Conservation (phyloP, 2,329 filamentous ascomycete genomes). For the Fusarium algeriense region DNA sequence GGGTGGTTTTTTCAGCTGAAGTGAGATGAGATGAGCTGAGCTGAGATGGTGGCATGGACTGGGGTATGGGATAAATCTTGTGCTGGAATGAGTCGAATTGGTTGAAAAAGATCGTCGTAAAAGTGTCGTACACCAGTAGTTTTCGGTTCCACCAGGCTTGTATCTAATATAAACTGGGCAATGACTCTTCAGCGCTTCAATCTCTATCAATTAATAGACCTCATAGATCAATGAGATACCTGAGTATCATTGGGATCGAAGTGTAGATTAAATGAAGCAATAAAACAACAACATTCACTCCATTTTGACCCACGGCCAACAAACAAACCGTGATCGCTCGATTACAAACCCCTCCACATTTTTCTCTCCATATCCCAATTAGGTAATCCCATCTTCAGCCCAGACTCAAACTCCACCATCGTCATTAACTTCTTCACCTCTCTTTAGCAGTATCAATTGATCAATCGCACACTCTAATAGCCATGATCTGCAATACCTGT, state of each 20-base stretch:
- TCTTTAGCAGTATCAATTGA: constrained; percentile 10
- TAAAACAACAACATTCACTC: background rate
- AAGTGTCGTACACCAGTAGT: background rate
- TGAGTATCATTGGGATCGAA: background rate
- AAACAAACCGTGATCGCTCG: constrained; percentile 26
- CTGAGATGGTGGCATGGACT: background rate
- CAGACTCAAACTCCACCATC: constrained; percentile 23
- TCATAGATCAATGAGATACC: background rate
- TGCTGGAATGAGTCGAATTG: constrained; percentile 1
- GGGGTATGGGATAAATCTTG: background rate
- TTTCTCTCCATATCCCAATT: constrained; percentile 22
- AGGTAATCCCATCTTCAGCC: constrained; percentile 18
- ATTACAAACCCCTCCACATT: constrained; percentile 46
- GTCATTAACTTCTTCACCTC: background rate
- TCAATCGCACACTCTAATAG: background rate
- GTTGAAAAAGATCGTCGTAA: constrained; percentile 5
- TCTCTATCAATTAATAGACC: background rate
- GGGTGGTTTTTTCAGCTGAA: background rate
- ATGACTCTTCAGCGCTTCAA: background rate
- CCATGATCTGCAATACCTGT: constrained; percentile 46
- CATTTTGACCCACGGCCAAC: background rate
- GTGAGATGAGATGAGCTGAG: background rate
- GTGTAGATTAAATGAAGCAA: background rate
- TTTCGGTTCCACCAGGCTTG: constrained; percentile 20
- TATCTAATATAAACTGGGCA: constrained; percentile 15